These are phyloP conservation scores for Backusella parvicylindrica DNA, from an alignment of 192 early-diverging fungal genomes.

Conservation along the genomic window DNA sequence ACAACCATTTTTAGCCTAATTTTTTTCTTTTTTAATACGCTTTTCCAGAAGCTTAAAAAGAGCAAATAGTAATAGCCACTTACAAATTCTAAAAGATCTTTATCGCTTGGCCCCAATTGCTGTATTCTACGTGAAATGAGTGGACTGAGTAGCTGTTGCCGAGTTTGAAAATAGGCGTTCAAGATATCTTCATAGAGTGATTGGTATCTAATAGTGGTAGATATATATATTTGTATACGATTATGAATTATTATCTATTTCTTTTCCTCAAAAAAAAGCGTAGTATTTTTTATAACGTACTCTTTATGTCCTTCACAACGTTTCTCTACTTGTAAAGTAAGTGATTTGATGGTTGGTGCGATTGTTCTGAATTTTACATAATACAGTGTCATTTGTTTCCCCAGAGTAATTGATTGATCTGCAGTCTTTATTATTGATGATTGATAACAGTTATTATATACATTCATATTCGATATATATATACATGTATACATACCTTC, in stretches of 20 bases:
- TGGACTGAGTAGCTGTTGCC: conserved; percentile 65
- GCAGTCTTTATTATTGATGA: conserved; percentile 29
- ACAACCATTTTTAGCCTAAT: conserved; percentile 69
- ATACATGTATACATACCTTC: conserved; percentile 12
- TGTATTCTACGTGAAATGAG: conserved; percentile 62
- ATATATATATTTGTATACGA: too few species aligned
- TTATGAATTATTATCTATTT: background rate
- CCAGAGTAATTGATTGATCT: conserved; percentile 20
- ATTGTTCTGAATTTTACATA: conserved; percentile 81
- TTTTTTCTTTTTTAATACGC: background rate
- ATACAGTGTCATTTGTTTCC: conserved; percentile 44
- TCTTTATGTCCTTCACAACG: conserved; percentile 64
- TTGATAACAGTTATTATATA: too few species aligned
- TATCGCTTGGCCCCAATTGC: conserved; percentile 46
- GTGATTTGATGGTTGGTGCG: conserved; percentile 55
- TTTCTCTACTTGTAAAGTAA: conserved; percentile 77
- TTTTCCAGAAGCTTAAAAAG: too few species aligned
- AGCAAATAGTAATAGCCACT: conserved; percentile 28
- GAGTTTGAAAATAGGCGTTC: conserved; percentile 68
- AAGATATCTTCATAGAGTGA: conserved; percentile 74
- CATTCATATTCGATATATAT: background rate
- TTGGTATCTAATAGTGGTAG: conserved; percentile 58
- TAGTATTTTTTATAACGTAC: conserved; percentile 39
- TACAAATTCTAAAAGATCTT: conserved; percentile 57
- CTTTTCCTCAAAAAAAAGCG: background rate